These are phyloP conservation scores for Komagataea norvegica DNA, from an alignment of 1,139 yeast species.

Conservation along the genomic window DNA sequence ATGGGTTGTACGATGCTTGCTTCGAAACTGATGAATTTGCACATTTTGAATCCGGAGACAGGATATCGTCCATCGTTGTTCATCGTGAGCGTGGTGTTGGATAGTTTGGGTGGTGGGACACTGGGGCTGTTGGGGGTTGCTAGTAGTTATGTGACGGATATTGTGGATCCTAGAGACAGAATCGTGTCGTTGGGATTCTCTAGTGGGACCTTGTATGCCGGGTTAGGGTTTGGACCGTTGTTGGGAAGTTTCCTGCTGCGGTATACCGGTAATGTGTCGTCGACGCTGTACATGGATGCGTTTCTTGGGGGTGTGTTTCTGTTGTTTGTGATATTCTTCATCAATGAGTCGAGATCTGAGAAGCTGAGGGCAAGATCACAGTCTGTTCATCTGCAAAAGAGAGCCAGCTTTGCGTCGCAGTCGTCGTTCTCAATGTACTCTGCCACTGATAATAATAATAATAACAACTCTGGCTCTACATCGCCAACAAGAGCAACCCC, in stretches of 20 bases:
- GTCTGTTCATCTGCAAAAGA: slow-evolving; percentile 20
- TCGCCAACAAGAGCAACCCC: no score
- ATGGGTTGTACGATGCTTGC: slow-evolving; percentile 28
- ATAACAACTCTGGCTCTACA: no score
- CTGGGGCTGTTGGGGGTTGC: slow-evolving; percentile 47
- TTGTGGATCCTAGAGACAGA: slow-evolving; percentile 50
- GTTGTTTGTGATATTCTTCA: slow-evolving; percentile 34
- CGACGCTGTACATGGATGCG: slow-evolving; percentile 27
- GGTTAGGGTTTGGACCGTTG: slow-evolving; percentile 62
- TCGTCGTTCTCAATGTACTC: no score
- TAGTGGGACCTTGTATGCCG: slow-evolving; percentile 54
- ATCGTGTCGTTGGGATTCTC: slow-evolving; percentile 52
- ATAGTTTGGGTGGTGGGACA: slow-evolving; percentile 53
- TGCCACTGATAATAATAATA: no score
- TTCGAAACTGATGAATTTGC: slow-evolving; percentile 29
- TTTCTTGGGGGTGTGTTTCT: slow-evolving; percentile 26
- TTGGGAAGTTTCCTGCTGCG: slow-evolving; percentile 42
- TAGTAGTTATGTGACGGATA: slow-evolving; percentile 62
- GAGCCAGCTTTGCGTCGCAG: slow-evolving; percentile 35
- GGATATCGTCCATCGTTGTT: slow-evolving; percentile 34
- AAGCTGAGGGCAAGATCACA: slow-evolving; percentile 42
- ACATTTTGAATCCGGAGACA: slow-evolving; percentile 31
- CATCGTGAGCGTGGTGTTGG: slow-evolving; percentile 36
- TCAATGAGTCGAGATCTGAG: slow-evolving; percentile 58
- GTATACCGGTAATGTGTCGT: slow-evolving; percentile 25